phyloP scores from a whole-genome alignment of 345 rosid genomes.

The Gossypium longicalyx region DNA sequence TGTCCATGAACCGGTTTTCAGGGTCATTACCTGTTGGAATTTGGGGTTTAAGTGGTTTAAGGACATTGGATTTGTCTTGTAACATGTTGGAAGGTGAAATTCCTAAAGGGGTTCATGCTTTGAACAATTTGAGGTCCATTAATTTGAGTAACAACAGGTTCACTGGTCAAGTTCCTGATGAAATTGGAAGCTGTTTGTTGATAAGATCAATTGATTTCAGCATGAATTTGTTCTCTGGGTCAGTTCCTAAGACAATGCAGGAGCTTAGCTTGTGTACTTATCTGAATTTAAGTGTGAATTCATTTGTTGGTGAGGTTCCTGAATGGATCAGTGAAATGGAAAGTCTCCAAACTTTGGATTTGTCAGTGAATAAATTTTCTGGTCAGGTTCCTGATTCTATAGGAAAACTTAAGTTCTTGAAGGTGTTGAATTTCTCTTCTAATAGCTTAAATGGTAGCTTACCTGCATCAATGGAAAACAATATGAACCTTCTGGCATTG shows the following conservation, averaged over 20 bases:
- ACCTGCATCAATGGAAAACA: conserved; percentile 48
- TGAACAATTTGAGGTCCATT: conserved; percentile 62
- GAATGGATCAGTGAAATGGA: conserved; percentile 72
- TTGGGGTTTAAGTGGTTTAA: conserved; percentile 67
- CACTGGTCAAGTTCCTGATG: conserved; percentile 50
- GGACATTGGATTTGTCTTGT: conserved; percentile 72
- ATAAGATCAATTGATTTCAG: conserved; percentile 66
- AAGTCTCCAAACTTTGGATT: conserved; percentile 69
- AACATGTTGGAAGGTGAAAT: conserved; percentile 67
- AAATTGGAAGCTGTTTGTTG: conserved; percentile 71
- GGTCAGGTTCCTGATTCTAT: conserved; percentile 64
- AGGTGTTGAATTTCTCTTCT: conserved; percentile 57
- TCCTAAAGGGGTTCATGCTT: conserved; percentile 44
- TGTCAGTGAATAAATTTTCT: conserved; percentile 61
- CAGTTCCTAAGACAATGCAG: conserved; percentile 59
- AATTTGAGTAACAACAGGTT: conserved; percentile 57
- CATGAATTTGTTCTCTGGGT: conserved; percentile 60
- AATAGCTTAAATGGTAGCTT: conserved; percentile 57
- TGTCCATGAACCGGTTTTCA: conserved; percentile 65
- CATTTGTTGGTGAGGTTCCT: conserved; percentile 56
- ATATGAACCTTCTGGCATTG: conserved; percentile 46
- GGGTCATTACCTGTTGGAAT: conserved; percentile 60
- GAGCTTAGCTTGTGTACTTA: conserved; percentile 59
- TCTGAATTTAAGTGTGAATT: conserved; percentile 56
- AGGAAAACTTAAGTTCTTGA: conserved; percentile 55